phyloP scores from a whole-genome alignment of 2,329 filamentous ascomycete genomes.

The Tolypocladium paradoxum region DNA sequence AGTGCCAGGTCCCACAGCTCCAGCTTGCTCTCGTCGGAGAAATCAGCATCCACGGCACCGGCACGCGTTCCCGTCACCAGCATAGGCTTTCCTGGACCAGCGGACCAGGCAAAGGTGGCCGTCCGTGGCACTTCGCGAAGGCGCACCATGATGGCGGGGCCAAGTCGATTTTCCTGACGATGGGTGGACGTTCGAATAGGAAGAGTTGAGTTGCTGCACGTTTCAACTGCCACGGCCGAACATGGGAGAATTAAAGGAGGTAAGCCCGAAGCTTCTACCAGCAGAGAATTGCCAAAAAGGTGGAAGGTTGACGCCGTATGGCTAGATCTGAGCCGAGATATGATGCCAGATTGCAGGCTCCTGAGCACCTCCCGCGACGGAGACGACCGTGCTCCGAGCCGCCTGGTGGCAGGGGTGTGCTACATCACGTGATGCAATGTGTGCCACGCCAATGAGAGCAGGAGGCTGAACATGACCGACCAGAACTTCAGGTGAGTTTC shows the following conservation, averaged over 20 bases:
- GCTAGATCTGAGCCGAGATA: constrained; percentile 13
- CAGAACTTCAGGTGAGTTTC: neutral
- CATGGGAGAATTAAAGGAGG: constrained; percentile 9
- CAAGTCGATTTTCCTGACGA: constrained; percentile 4
- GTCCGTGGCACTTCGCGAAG: constrained; percentile 94
- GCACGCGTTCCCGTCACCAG: constrained; percentile 90
- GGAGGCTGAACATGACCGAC: neutral
- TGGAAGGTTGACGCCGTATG: constrained; percentile 6
- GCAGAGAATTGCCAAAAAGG: constrained; percentile 12
- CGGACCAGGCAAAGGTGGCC: constrained; percentile 94
- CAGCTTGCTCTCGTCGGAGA: constrained; percentile 92
- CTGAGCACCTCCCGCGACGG: constrained; percentile 16
- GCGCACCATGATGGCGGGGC: constrained; percentile 66
- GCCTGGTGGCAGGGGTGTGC: constrained; percentile 3
- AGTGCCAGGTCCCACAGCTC: constrained; percentile 93
- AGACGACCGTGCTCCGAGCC: constrained; percentile 1
- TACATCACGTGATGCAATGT: constrained; percentile 1
- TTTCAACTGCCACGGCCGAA: constrained; percentile 9
- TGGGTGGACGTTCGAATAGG: neutral
- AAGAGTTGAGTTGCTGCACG: constrained; percentile 4
- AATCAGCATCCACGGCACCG: constrained; percentile 91
- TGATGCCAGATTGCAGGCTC: constrained; percentile 36
- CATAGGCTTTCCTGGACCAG: constrained; percentile 65
- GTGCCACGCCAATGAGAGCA: neutral
- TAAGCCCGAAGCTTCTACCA: constrained; percentile 18